Base-by-base conservation (phyloP, 1,284 basidiomycete species). In the Hymenochaete sp. region DNA sequence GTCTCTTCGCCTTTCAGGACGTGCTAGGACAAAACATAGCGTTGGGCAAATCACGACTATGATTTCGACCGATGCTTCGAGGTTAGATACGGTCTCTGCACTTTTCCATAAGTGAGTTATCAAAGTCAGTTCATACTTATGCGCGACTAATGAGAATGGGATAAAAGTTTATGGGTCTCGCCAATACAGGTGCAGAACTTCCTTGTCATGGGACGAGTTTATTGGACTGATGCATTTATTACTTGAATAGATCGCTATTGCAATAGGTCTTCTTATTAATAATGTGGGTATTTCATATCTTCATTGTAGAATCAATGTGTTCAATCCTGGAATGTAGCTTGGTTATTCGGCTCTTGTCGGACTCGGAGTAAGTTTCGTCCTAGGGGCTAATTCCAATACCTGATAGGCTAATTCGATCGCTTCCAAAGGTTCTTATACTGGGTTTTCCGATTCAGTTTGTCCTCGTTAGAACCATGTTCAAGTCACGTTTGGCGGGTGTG, bases 261-360 rank as follows among this genome's bases (percentile, higher is more conserved):
- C 77, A 19, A 66, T 81, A 48, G 79, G 73, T 2, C 70, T 87
- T 9, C 68, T 88, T 27, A 70, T 85, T 29, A 67, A 68, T 47
- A 79, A 72, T 45, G 77, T 77, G 48, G 42, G 65, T 60, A 19
- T 28, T 4, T 4, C 27, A 10, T 16, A 2, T n/a, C n/a, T 13
- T 39, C 28, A 40, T 16, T 27, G 43, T 46, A 2, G 10, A 28
- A 4, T 26, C 26, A 32, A 25, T 22, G 21, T 19, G 7, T 18
- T 32, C 36, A 47, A 32, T 51, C 56, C 31, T 52, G 61, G 41
- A 44, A n/a, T 18, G 21, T 50, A 79, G 77, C 64, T 80, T 11
- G 83, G 83, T 13, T 75, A 75, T 42, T 81, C 79, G 0, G 80
- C 82, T 0, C 67, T 88, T 10, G 81, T 82, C 28, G 84, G 84